Conservation (phyloP, 1,284 basidiomycete species). For the Rhodotorula sp. region DNA sequence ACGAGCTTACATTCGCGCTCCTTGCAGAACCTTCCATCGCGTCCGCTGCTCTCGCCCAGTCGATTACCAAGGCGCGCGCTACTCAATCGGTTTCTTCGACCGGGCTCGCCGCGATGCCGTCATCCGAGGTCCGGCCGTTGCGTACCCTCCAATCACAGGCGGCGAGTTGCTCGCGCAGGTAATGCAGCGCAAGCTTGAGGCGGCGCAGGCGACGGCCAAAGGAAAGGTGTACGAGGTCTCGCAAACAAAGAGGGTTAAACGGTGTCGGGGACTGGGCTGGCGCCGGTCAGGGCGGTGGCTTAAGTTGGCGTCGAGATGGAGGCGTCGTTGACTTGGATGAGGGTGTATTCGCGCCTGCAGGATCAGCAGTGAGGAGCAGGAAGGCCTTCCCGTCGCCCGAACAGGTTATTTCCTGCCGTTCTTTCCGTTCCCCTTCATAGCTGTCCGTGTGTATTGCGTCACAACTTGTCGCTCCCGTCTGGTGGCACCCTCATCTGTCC, state of each 20-base stretch:
- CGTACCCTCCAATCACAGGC: constrained; percentile 19
- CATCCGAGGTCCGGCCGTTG: constrained; percentile 44
- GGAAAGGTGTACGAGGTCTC: constrained; percentile 27
- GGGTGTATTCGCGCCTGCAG: too few relatives aligned
- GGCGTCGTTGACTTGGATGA: too few relatives aligned
- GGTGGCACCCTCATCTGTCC: too few relatives aligned
- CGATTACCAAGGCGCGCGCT: constrained; percentile 40
- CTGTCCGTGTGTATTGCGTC: too few relatives aligned
- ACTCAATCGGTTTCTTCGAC: constrained; percentile 47
- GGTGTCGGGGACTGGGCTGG: constrained; percentile 28
- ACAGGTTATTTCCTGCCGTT: too few relatives aligned
- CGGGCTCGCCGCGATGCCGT: constrained; percentile 42
- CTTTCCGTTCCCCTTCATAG: neutral
- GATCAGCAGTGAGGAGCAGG: too few relatives aligned
- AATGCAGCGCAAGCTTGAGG: constrained; percentile 37
- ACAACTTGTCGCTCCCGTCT: too few relatives aligned
- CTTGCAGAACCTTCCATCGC: constrained; percentile 43
- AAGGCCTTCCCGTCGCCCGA: neutral
- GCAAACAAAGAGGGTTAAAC: constrained; percentile 22
- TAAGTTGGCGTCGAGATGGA: too few relatives aligned
- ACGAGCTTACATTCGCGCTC: too few relatives aligned
- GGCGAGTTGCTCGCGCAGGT: constrained; percentile 42
- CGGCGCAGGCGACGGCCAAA: constrained; percentile 18
- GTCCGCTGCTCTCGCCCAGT: constrained; percentile 42
- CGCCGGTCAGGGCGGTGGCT: neutral